A percentile compares a stretch with the other conserved stretches of the same genome.
phyloP scores from a whole-genome alignment of 257 asterid species.

The Pogostemon cablin region DNA sequence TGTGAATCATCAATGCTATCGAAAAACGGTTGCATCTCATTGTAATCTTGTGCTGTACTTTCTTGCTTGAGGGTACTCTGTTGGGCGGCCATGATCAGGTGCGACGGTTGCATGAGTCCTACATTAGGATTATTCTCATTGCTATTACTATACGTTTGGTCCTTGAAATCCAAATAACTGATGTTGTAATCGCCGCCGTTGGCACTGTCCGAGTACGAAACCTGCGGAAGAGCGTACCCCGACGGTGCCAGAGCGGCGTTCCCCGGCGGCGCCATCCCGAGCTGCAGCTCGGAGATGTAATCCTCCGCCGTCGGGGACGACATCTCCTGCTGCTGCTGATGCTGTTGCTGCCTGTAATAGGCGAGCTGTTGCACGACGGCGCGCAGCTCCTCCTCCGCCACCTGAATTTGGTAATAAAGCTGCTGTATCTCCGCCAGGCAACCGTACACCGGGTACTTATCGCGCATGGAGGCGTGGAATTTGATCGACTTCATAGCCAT shows the following conservation, averaged over 20 bases:
- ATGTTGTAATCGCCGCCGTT: constrained; percentile 38
- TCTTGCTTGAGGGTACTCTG: constrained; percentile 47
- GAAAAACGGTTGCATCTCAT: constrained; percentile 66
- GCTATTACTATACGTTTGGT: constrained; percentile 45
- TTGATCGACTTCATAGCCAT: constrained; percentile 76
- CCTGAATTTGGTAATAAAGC: constrained; percentile 49
- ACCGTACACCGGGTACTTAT: constrained; percentile 68
- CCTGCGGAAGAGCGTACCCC: constrained; percentile 23
- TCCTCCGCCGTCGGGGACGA: constrained; percentile 41
- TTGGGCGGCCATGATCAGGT: constrained; percentile 38
- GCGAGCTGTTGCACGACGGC: constrained; percentile 66
- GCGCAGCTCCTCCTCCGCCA: constrained; percentile 66
- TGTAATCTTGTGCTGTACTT: constrained; percentile 47
- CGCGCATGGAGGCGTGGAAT: constrained; percentile 68
- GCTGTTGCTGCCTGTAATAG: constrained; percentile 48
- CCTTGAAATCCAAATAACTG: constrained; percentile 52
- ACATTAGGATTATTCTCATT: constrained; percentile 41
- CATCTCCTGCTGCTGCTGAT: constrained; percentile 40
- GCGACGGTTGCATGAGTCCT: constrained; percentile 49
- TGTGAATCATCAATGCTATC: constrained; percentile 73
- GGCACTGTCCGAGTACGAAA: constrained; percentile 37
- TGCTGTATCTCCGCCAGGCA: constrained; percentile 62
- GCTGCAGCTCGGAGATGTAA: constrained; percentile 59
- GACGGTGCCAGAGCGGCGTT: constrained; percentile 43
- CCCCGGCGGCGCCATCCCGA: constrained; percentile 51